Evolutionary conservation across 345 rosid species (phyloP).

Genomic region (Populus davidiana): DNA sequence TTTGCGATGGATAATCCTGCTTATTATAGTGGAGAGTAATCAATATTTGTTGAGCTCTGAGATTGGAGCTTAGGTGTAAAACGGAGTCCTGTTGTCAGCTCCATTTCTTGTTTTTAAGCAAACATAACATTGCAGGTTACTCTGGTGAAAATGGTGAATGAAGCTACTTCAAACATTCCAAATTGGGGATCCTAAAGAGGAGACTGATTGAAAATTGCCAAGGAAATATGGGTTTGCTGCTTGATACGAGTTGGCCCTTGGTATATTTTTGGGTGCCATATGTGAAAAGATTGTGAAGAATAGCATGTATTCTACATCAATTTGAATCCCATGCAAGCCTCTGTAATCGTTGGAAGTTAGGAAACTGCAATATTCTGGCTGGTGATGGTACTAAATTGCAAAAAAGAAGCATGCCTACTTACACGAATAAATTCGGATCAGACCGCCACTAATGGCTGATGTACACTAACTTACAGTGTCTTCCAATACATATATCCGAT

Average conservation of each 20-base stretch:
- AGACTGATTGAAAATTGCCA: not conserved
- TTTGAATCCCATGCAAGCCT: not conserved
- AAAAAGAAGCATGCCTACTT: not conserved
- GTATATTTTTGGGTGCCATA: not conserved
- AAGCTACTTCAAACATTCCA: conserved; percentile 85
- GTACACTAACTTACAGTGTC: not conserved
- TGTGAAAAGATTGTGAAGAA: not conserved
- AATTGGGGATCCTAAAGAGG: conserved; percentile 54
- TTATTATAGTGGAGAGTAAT: not conserved
- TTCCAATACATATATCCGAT: too few species aligned
- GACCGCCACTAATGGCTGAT: not conserved
- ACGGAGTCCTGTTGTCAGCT: not conserved
- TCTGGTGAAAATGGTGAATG: conserved; percentile 86
- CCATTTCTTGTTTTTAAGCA: not conserved
- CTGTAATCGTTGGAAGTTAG: not conserved
- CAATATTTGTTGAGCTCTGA: not conserved
- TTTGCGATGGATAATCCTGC: not conserved
- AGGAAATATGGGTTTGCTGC: not conserved
- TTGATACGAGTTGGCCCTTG: not conserved
- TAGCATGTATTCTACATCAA: not conserved
- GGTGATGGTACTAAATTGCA: too few species aligned
- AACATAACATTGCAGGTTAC: conserved; percentile 55
- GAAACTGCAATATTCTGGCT: not conserved
- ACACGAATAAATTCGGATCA: not conserved
- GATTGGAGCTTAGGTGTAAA: not conserved